phyloP scores from a whole-genome alignment of 1,139 yeast genomes.

The Debaryomyces singareniensis region DNA sequence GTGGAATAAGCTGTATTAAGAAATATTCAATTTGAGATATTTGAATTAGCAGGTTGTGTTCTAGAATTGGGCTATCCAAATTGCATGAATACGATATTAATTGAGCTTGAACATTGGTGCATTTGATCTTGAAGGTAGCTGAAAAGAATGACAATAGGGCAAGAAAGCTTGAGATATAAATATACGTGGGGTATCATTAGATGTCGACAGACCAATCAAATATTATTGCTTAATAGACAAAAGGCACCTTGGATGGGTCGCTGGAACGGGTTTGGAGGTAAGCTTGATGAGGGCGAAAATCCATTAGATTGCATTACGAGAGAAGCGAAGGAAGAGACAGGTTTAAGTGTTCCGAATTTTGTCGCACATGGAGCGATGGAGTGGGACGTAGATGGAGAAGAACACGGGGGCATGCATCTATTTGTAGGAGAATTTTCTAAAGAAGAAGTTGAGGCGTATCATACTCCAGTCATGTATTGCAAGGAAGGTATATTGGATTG shows the following conservation, averaged over 20 bases:
- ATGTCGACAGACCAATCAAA: conserved; percentile 24
- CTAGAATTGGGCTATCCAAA: no score
- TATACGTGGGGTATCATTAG: conserved; percentile 37
- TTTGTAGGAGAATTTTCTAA: conserved; percentile 32
- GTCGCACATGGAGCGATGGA: conserved; percentile 30
- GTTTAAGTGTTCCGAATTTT: conserved; percentile 23
- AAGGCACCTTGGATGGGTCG: conserved; percentile 48
- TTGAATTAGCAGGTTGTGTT: no score
- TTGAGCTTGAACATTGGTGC: no score
- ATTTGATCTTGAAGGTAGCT: no score
- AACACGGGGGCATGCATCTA: conserved; percentile 35
- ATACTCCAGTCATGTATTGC: conserved; percentile 18
- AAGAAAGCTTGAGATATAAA: no score
- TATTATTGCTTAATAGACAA: conserved; percentile 35
- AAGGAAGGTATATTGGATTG: conserved; percentile 45
- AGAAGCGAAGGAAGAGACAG: conserved; percentile 42
- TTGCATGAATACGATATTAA: no score
- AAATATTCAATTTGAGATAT: no score
- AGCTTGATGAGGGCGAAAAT: conserved; percentile 29
- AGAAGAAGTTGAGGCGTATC: conserved; percentile 19
- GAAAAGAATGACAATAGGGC: no score
- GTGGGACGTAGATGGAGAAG: conserved; percentile 28
- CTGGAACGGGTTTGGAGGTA: conserved; percentile 50
- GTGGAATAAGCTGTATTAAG: no score
- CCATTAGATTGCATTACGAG: conserved; percentile 36